These are phyloP conservation scores for Heliocybe sulcata DNA, from an alignment of 1,284 basidiomycete species.

Conservation along the genomic window DNA sequence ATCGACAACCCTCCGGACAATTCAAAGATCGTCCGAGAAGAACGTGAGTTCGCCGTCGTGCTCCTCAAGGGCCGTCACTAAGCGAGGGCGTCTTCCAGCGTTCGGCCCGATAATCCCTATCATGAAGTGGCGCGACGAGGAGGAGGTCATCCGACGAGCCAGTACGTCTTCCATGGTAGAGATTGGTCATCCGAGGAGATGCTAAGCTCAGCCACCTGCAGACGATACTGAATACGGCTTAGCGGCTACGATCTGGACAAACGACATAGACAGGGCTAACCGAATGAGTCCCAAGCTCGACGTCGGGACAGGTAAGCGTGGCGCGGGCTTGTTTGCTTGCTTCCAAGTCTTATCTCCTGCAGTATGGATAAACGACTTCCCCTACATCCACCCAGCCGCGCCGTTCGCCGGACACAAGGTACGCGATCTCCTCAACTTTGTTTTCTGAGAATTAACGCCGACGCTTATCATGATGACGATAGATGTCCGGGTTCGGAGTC, in stretches of 20 bases:
- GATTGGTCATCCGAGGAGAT: neutral
- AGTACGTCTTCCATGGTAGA: slow-evolving; percentile 4
- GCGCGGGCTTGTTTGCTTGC: neutral
- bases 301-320: neutral
- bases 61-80: neutral
- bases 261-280: neutral
- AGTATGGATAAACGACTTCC: slow-evolving; percentile 1
- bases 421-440: neutral
- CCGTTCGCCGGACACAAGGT: slow-evolving; percentile 1
- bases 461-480: neutral
- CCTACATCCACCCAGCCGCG: neutral
- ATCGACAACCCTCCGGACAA: slow-evolving; percentile 12
- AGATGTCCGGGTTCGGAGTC: slow-evolving; percentile 2
- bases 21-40: slow-evolving; percentile 10
- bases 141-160: slow-evolving; percentile 10
- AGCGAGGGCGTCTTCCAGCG: slow-evolving; percentile 2
- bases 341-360: neutral
- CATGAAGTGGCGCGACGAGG: slow-evolving; percentile 12
- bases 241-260: neutral
- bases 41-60: slow-evolving; percentile 7
- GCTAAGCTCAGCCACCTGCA: neutral
- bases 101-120: slow-evolving; percentile 12
- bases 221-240: slow-evolving; percentile 2
- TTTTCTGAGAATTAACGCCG: neutral
- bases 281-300: neutral